Evolutionary conservation across 2,329 filamentous ascomycete species (phyloP).

Genomic region (Scorias spongiosa): DNA sequence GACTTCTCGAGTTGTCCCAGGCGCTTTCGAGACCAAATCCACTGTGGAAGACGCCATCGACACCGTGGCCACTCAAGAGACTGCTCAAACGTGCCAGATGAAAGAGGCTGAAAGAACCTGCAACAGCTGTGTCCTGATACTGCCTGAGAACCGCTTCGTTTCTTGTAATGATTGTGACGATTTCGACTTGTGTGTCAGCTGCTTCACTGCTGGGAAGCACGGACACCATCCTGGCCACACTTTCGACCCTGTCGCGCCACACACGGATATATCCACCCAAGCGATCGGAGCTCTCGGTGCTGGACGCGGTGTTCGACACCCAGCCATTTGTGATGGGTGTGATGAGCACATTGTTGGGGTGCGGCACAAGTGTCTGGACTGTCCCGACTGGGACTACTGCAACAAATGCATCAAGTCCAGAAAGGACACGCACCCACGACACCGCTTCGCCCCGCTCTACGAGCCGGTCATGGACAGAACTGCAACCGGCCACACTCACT

Average conservation of each 20-base stretch:
- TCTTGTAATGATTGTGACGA: conserved; percentile 77
- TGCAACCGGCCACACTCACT: conserved; percentile 43
- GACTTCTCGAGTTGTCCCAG: conserved; percentile 22
- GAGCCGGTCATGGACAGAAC: conserved; percentile 44
- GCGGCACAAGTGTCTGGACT: conserved; percentile 91
- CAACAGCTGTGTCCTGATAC: conserved; percentile 49
- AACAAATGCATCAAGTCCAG: conserved; percentile 55
- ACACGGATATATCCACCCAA: conserved; percentile 44
- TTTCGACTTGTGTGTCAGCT: conserved; percentile 78
- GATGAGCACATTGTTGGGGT: conserved; percentile 75
- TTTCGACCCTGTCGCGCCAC: conserved; percentile 54
- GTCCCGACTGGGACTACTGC: conserved; percentile 97
- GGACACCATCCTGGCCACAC: conserved; percentile 82
- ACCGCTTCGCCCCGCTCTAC: conserved; percentile 82
- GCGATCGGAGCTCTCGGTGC: conserved; percentile 56
- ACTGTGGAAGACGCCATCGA: too few relatives aligned
- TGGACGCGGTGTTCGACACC: conserved; percentile 68
- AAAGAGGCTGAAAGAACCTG: conserved; percentile 46
- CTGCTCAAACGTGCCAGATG: conserved; percentile 6
- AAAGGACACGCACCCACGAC: conserved; percentile 55
- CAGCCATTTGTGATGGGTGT: conserved; percentile 88
- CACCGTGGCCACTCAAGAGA: conserved; percentile 13
- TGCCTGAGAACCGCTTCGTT: conserved; percentile 65
- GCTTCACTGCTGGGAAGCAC: conserved; percentile 61
- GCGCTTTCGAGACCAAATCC: conserved; percentile 29